Percentiles rank a stretch among this genome's conserved stretches.
These are phyloP conservation scores for Phytophthora idaei DNA, from an alignment of 352 stramenopile genomes.

Conservation along the genomic window DNA sequence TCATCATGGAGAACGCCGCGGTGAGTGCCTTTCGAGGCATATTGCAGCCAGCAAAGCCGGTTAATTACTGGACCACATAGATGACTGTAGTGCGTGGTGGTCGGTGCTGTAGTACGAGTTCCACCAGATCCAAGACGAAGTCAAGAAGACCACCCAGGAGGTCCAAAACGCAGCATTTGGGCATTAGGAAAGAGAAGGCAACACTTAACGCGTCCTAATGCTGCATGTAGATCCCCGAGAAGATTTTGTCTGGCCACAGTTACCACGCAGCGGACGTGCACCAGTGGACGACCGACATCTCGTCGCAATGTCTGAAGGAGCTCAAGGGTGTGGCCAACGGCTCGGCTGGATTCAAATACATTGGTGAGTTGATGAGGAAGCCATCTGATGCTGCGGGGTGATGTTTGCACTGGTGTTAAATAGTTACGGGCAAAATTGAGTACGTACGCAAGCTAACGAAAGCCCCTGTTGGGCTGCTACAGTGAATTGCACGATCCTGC, in stretches of 20 bases:
- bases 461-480: slow-evolving; percentile 15
- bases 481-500: slow-evolving; percentile 90
- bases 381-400: neutral
- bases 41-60: neutral
- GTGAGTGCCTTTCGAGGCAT: slow-evolving; percentile 30
- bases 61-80: neutral
- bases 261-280: slow-evolving; percentile 88
- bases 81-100: neutral
- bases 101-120: slow-evolving; percentile 73
- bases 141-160: slow-evolving; percentile 87
- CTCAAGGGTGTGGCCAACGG: slow-evolving; percentile 86
- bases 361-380: slow-evolving; percentile 50
- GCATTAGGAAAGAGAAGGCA: neutral
- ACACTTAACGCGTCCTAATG: slow-evolving; percentile 1
- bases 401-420: slow-evolving; percentile 41
- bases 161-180: slow-evolving; percentile 30
- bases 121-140: slow-evolving; percentile 83
- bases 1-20: slow-evolving; percentile 61
- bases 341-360: slow-evolving; percentile 90
- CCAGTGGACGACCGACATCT: slow-evolving; percentile 80
- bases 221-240: slow-evolving; percentile 67
- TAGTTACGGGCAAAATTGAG: slow-evolving; percentile 40
- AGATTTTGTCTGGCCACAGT: slow-evolving; percentile 60
- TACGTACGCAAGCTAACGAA: slow-evolving; percentile 35
- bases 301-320: slow-evolving; percentile 78